Conservation (phyloP, 352 stramenopile species). For the Aphanomyces cochlioides region DNA sequence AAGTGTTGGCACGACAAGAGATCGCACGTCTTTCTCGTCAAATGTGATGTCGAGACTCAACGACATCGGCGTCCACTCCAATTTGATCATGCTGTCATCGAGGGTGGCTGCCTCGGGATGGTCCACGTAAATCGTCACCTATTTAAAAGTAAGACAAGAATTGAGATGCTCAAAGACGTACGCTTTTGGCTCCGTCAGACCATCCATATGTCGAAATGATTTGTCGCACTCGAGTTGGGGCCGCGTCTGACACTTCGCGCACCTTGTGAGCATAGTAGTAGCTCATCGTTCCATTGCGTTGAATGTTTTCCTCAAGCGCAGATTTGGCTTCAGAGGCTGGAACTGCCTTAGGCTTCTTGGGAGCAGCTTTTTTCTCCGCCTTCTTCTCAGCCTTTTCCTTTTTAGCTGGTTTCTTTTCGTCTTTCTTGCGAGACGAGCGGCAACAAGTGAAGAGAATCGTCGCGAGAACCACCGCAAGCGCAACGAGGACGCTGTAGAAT, state of each 20-base stretch:
- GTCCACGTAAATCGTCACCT: constrained; percentile 68
- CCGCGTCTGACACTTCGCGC: constrained; percentile 33
- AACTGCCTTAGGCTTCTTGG: background rate
- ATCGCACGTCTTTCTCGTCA: constrained; percentile 48
- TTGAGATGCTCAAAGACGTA: constrained; percentile 30
- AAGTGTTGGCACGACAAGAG: constrained; percentile 66
- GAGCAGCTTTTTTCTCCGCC: constrained; percentile 8
- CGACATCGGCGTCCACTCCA: constrained; percentile 80
- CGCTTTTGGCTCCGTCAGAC: constrained; percentile 63
- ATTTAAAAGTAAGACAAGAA: background rate
- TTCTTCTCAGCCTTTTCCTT: constrained; percentile 40
- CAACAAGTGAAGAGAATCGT: constrained; percentile 27
- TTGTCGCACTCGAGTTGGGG: constrained; percentile 41
- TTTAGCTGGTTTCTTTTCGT: constrained; percentile 11
- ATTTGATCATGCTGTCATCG: constrained; percentile 51
- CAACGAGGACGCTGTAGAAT: constrained; percentile 43
- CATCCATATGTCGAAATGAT: constrained; percentile 72
- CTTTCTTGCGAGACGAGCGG: constrained; percentile 4
- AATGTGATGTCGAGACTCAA: constrained; percentile 65
- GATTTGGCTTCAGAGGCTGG: constrained; percentile 33
- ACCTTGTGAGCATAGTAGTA: constrained; percentile 76
- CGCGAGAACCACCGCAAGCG: constrained; percentile 39
- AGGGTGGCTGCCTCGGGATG: constrained; percentile 54
- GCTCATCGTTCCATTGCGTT: constrained; percentile 71
- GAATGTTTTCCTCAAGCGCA: constrained; percentile 55